Conservation (phyloP, 805 yeast species). For the Saccharomycopsis fodiens region DNA sequence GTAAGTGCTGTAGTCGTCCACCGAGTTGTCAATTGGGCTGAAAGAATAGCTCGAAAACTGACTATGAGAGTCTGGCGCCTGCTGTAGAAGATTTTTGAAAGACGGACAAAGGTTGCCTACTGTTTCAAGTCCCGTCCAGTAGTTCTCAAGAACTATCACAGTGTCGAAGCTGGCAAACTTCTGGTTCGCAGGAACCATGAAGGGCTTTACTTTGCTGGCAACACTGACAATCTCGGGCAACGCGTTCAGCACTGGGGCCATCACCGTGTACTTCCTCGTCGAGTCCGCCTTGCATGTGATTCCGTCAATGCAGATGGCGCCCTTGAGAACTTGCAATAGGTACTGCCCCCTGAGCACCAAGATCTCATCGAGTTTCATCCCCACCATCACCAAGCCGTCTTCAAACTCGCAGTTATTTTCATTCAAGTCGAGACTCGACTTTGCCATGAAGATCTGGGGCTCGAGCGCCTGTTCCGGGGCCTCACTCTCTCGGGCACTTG, state of each 20-base stretch:
- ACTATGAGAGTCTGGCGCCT: constrained; percentile 14
- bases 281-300: constrained; percentile 24
- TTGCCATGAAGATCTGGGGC: neutral
- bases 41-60: constrained; percentile 18
- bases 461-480: neutral
- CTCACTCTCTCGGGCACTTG: neutral
- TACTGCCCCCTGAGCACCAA: constrained; percentile 40
- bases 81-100: constrained; percentile 33
- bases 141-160: constrained; percentile 30
- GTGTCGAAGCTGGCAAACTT: constrained; percentile 28
- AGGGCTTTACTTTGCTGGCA: neutral
- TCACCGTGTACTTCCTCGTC: constrained; percentile 25
- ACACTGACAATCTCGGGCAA: constrained; percentile 31
- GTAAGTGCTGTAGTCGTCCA: constrained; percentile 15
- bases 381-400: constrained; percentile 28
- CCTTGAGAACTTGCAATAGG: constrained; percentile 32
- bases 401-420: constrained; percentile 29
- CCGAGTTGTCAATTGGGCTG: constrained; percentile 21
- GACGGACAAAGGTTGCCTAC: constrained; percentile 36
- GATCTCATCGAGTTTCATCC: constrained; percentile 33
- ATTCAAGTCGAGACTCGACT: constrained; percentile 5
- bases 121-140: constrained; percentile 35
- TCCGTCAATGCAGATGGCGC: constrained; percentile 37
- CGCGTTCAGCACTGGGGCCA: constrained; percentile 28
- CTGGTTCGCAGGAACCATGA: constrained; percentile 21